Percentiles rank a stretch among this genome's conserved stretches.
Conservation (phyloP, 176 grass and related monocot species). For the Otatea glauca region DNA sequence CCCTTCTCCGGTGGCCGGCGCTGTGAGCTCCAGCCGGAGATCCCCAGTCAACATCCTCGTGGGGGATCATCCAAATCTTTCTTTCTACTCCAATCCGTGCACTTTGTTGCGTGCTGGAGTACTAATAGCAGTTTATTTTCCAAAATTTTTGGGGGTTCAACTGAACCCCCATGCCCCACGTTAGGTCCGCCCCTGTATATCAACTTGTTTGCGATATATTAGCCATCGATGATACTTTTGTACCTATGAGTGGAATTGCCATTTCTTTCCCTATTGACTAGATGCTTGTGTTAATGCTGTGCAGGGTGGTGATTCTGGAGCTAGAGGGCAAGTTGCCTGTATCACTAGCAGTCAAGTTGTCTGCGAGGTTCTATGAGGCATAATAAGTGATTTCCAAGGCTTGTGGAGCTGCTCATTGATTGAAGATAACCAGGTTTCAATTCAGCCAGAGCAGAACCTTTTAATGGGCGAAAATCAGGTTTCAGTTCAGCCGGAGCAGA, state of each 20-base stretch:
- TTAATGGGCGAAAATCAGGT: constrained; percentile 32
- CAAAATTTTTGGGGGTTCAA: too few species aligned
- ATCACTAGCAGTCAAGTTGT: background rate
- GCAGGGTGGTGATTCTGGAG: constrained; percentile 30
- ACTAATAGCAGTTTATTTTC: too few species aligned
- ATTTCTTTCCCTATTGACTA: background rate
- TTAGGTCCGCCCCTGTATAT: background rate
- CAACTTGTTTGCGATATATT: background rate
- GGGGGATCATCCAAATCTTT: too few species aligned
- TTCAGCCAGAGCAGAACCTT: constrained; percentile 47
- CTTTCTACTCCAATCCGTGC: too few species aligned
- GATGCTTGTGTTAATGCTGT: constrained; percentile 41
- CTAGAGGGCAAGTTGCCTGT: background rate
- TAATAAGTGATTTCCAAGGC: constrained; percentile 25
- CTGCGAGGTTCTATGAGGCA: constrained; percentile 22
- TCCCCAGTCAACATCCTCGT: too few species aligned
- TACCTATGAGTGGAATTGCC: background rate
- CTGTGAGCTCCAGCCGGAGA: too few species aligned
- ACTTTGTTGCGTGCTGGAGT: too few species aligned
- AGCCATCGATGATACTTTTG: background rate
- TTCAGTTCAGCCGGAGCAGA: constrained; percentile 48
- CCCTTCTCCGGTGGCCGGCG: too few species aligned
- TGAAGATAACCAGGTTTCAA: constrained; percentile 54
- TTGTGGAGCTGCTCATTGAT: constrained; percentile 37
- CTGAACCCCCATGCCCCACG: too few species aligned